Conservation (phyloP, 352 stramenopile genomes). For the Detonula confervacea region DNA sequence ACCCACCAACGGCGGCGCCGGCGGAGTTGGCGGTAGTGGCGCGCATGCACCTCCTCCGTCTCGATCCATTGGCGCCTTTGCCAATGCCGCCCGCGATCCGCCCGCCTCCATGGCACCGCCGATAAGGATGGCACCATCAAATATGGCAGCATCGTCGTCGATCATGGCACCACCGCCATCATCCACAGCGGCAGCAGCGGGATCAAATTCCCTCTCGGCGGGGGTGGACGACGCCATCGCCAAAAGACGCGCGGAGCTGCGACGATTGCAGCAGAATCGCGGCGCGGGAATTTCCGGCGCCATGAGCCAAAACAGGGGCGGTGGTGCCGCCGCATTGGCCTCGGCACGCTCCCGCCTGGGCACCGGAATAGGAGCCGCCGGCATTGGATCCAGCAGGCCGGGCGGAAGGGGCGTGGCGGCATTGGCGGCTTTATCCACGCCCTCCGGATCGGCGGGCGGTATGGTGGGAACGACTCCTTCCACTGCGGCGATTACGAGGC, state of each 20-base stretch:
- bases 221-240: conserved; percentile 57
- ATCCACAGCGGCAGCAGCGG: not conserved
- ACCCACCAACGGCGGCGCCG: too few species aligned
- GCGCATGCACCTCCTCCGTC: too few species aligned
- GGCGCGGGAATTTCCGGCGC: not conserved
- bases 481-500: conserved; percentile 1
- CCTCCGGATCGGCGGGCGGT: conserved; percentile 3
- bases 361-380: too few species aligned
- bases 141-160: not conserved
- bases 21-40: too few species aligned
- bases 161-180: not conserved
- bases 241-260: conserved; percentile 59
- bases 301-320: too few species aligned
- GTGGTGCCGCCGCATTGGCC: too few species aligned
- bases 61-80: too few species aligned
- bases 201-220: not conserved
- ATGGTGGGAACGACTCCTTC: not conserved
- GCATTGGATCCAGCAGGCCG: too few species aligned
- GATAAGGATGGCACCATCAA: not conserved
- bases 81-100: not conserved
- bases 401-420: not conserved
- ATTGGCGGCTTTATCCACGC: not conserved
- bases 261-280: conserved; percentile 57
- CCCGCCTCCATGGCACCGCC: too few species aligned
- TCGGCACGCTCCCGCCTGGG: too few species aligned